A percentile compares a stretch with the other conserved stretches of the same genome.
These are phyloP conservation scores for Blastomyces gilchristii DNA, from an alignment of 2,329 filamentous ascomycete genomes.

Conservation along the genomic window DNA sequence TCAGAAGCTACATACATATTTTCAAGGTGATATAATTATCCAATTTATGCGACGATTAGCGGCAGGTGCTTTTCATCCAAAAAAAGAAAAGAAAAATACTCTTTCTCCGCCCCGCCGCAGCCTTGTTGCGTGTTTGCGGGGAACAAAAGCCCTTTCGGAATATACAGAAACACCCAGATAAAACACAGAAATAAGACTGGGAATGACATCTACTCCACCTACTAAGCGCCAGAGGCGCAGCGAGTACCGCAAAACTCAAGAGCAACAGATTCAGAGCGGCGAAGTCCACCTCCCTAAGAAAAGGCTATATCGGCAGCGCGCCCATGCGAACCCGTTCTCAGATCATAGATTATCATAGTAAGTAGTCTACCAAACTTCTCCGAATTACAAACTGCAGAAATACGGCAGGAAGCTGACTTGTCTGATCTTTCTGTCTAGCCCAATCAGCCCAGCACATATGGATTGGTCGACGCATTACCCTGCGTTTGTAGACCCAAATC, in stretches of 20 bases:
- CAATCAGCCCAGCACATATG: conserved; percentile 69
- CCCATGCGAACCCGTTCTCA: conserved; percentile 96
- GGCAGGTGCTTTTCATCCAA: background rate
- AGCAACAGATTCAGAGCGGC: conserved; percentile 13
- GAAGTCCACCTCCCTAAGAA: conserved; percentile 61
- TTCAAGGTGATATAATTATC: background rate
- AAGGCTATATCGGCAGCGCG: conserved; percentile 90
- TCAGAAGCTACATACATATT: background rate
- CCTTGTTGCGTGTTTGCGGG: background rate
- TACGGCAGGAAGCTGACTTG: conserved; percentile 12
- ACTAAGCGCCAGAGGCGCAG: conserved; percentile 56
- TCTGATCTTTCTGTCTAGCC: conserved; percentile 43
- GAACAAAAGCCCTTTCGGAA: background rate
- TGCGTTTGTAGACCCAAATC: conserved; percentile 47
- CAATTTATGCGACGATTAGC: background rate
- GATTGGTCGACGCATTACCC: conserved; percentile 84
- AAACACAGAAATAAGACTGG: background rate
- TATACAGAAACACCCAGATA: background rate
- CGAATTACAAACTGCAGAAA: background rate
- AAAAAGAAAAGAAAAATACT: background rate
- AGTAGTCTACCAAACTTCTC: conserved; percentile 23
- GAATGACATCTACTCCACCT: background rate
- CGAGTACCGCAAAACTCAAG: conserved; percentile 49
- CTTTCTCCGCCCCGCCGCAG: background rate
- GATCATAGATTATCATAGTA: conserved; percentile 88